Percentiles rank a stretch among this genome's conserved stretches.
These are phyloP conservation scores for Viola pubescens DNA, from an alignment of 441 rosid genomes.

Conservation along the genomic window DNA sequence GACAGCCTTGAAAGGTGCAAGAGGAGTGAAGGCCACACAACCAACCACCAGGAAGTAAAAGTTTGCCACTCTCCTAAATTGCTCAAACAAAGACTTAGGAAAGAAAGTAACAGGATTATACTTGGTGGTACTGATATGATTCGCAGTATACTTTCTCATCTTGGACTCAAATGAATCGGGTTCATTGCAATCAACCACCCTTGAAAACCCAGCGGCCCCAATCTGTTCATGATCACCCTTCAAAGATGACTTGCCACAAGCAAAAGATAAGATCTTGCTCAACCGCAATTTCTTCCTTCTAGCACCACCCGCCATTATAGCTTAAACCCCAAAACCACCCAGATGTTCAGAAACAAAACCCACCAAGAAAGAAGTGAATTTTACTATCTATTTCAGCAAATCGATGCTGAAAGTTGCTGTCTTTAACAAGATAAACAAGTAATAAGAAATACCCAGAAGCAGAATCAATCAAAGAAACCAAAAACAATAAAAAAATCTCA, in stretches of 20 bases:
- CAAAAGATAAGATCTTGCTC: slow-evolving; percentile 55
- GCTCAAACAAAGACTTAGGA: slow-evolving; percentile 90
- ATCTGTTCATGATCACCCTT: slow-evolving; percentile 69
- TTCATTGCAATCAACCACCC: slow-evolving; percentile 79
- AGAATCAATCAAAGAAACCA: background rate
- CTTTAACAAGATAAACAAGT: background rate
- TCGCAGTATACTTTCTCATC: slow-evolving; percentile 37
- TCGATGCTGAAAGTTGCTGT: slow-evolving; percentile 6
- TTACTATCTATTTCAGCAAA: background rate
- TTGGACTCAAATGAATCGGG: slow-evolving; percentile 51
- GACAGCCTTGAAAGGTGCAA: slow-evolving; percentile 69
- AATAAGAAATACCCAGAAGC: background rate
- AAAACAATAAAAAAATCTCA: slow-evolving; percentile 1
- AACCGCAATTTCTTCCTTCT: slow-evolving; percentile 42
- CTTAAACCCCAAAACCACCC: background rate
- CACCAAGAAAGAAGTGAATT: background rate
- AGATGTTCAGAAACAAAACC: background rate
- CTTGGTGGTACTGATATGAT: slow-evolving; percentile 75
- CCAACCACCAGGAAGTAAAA: slow-evolving; percentile 77
- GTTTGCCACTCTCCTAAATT: slow-evolving; percentile 91
- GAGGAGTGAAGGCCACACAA: slow-evolving; percentile 57
- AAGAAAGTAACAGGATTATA: slow-evolving; percentile 64
- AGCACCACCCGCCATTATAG: slow-evolving; percentile 35
- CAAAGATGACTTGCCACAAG: slow-evolving; percentile 54
- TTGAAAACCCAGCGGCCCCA: slow-evolving; percentile 90